phyloP scores from a whole-genome alignment of 805 yeast species.

The Candida bentonensis region DNA sequence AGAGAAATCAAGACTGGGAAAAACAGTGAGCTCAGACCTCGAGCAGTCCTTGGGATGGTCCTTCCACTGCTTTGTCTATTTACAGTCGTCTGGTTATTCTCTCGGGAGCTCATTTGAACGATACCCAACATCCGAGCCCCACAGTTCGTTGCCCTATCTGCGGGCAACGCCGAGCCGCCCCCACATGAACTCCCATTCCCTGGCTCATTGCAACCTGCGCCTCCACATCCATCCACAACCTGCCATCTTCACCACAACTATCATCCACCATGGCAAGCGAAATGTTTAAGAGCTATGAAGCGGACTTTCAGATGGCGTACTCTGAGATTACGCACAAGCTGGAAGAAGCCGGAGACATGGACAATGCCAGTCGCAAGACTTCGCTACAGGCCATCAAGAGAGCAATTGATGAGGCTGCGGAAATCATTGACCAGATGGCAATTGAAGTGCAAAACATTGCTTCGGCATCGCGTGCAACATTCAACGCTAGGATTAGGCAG shows the following conservation, averaged over 20 bases:
- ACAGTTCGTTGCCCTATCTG: no score
- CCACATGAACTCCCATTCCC: no score
- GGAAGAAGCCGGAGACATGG: slow-evolving; percentile 35
- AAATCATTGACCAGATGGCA: slow-evolving; percentile 73
- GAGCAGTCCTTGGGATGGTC: no score
- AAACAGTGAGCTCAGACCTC: no score
- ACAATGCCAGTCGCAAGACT: slow-evolving; percentile 26
- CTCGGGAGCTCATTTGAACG: no score
- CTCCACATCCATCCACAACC: background rate
- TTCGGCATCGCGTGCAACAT: slow-evolving; percentile 53
- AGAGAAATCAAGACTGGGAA: no score
- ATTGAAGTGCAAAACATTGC: slow-evolving; percentile 77
- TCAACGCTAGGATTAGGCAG: slow-evolving; percentile 63
- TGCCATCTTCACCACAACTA: no score
- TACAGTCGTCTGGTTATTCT: no score
- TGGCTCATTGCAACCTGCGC: background rate
- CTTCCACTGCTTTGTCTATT: no score
- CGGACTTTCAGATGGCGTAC: slow-evolving; percentile 56
- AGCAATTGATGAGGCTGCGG: slow-evolving; percentile 67
- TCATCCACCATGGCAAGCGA: slow-evolving; percentile 25
- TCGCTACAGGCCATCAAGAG: slow-evolving; percentile 37
- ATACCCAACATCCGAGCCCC: no score
- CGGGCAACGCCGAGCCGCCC: no score
- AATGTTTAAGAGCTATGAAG: slow-evolving; percentile 48
- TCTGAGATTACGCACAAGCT: slow-evolving; percentile 59